Evolutionary conservation across 1,139 yeast genomes (phyloP), one percentile per base, ranked within the genome.

Genomic region (Magnusiomyces suaveolens): DNA sequence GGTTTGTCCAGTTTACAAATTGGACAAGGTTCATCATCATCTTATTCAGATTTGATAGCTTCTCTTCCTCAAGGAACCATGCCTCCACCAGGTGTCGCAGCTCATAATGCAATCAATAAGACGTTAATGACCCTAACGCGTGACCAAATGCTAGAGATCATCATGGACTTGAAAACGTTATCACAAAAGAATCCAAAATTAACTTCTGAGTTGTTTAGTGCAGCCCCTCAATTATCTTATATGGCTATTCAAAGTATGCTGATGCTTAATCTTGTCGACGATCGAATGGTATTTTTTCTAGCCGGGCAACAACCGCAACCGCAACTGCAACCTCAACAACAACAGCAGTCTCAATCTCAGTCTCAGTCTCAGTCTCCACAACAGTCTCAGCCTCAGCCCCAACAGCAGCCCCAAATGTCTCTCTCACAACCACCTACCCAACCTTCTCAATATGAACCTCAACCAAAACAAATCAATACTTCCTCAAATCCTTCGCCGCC

Each of bases 201-300:
- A 56, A 82, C 87, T 71, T 77, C 74, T 53, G 77, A 78, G 46
- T 69, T 90, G 47, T 72, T 90, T 26, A 78, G 77, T 48, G 79
- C 81, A 60, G 82, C 83, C 56, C 97, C 97, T 0, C 98, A 92
- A 67, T 72, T 90, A 51, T 74, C 88, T 1, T 88, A 83, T 66
- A 94, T 96, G 0, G 72, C 87, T 39, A 92, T 90, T 4, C 96
- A 90, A 64, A 75, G 83, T 2, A 70, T 87, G 56, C 68, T 89
- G 58, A 70, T 82, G 54, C 68, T 81, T 43, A 77, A 77, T 47
- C 64, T 78, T n/a, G 74, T 81, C 8, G 76, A 73, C 41, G 76
- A 80, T 1, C 80, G 77, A 12, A 70, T 75, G 36, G 71, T 83
- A 12, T 75, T 70, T n/a, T 58, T 57, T 3, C 62, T 75, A 16